Percentiles rank a stretch among this genome's conserved stretches.
Evolutionary conservation across 495 filamentous ascomycete genomes (phyloP).

Genomic region (Aspergillus sparsus): DNA sequence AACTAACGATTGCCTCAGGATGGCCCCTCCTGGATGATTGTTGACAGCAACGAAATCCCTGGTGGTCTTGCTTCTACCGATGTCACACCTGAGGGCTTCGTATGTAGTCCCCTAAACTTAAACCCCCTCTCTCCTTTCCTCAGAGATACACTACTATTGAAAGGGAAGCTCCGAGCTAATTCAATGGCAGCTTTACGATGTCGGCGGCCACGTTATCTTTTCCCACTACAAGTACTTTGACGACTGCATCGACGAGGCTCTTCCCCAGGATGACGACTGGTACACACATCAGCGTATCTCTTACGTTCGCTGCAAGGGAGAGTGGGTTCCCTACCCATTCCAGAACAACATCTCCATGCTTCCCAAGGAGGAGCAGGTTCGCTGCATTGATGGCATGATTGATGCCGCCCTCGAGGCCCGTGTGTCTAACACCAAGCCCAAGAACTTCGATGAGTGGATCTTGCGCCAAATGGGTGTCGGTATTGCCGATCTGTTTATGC

Average conservation of each 20-base stretch:
- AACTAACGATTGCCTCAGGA: conserved; percentile 55
- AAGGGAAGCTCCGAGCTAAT: conserved; percentile 18
- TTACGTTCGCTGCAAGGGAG: conserved; percentile 92
- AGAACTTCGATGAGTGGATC: conserved; percentile 99
- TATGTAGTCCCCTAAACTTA: conserved; percentile 53
- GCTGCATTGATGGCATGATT: conserved; percentile 95
- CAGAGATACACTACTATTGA: not conserved
- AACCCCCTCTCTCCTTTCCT: not conserved
- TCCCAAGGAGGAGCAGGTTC: conserved; percentile 94
- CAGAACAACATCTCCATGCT: conserved; percentile 99
- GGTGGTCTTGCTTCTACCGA: conserved; percentile 97
- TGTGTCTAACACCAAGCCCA: conserved; percentile 84
- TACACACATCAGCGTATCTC: conserved; percentile 97
- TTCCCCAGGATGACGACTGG: conserved; percentile 93
- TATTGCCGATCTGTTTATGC: conserved; percentile 96
- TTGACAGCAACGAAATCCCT: conserved; percentile 90
- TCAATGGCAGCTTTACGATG: conserved; percentile 82
- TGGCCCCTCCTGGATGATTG: conserved; percentile 91
- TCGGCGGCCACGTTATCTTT: conserved; percentile 99
- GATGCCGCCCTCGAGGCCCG: conserved; percentile 87
- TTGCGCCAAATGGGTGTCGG: conserved; percentile 86
- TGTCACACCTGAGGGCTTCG: conserved; percentile 94
- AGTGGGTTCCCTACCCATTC: conserved; percentile 99
- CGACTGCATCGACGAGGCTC: conserved; percentile 94
- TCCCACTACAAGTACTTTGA: conserved; percentile 99